These are phyloP conservation scores for Sutorius eximius DNA, from an alignment of 1,284 basidiomycete species.

Conservation along the genomic window DNA sequence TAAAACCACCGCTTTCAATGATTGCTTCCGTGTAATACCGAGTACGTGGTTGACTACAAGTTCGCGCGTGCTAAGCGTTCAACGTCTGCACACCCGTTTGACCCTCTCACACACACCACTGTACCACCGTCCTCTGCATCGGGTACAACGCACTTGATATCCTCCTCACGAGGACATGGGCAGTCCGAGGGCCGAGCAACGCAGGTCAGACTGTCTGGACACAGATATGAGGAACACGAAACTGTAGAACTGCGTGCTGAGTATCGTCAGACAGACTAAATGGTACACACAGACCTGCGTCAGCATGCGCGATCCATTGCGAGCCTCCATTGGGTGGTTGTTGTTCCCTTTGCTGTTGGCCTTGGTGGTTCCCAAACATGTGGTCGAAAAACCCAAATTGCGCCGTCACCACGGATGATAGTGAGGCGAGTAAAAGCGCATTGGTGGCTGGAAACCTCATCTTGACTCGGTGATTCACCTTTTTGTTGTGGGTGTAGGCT, in stretches of 20 bases:
- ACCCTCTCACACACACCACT: slow-evolving; percentile 58
- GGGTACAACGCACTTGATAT: slow-evolving; percentile 59
- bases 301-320: slow-evolving; percentile 36
- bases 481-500: neutral
- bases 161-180: slow-evolving; percentile 60
- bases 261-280: neutral
- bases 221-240: slow-evolving; percentile 59
- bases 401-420: slow-evolving; percentile 29
- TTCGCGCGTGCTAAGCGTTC: slow-evolving; percentile 43
- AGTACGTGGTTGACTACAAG: neutral
- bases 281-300: slow-evolving; percentile 28
- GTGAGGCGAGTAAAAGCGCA: slow-evolving; percentile 17
- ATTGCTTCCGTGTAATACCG: neutral
- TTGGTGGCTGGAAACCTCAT: slow-evolving; percentile 20
- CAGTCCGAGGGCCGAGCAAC: slow-evolving; percentile 54
- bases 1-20: neutral
- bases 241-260: slow-evolving; percentile 38
- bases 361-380: slow-evolving; percentile 35
- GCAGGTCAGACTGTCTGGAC: slow-evolving; percentile 60
- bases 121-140: slow-evolving; percentile 47
- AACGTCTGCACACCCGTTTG: slow-evolving; percentile 50
- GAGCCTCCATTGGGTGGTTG: slow-evolving; percentile 21
- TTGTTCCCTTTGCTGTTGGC: slow-evolving; percentile 35
- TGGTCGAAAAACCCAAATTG: slow-evolving; percentile 41
- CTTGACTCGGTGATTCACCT: neutral